Conservation (phyloP, 139 green algal species). For the Picochlorum sp. region DNA sequence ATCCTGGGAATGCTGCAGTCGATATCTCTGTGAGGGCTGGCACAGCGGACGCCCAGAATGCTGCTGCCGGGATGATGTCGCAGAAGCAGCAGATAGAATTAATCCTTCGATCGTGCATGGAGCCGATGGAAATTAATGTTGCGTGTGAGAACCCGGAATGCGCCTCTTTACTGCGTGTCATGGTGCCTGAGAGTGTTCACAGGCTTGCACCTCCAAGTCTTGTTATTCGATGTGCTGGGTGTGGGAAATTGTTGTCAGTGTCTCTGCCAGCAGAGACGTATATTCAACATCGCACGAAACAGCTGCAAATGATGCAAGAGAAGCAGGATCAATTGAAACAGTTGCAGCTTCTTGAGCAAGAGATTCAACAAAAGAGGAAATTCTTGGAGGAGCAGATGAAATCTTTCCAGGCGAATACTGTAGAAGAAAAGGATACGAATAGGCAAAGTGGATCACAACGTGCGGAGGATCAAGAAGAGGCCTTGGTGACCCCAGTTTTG, state of each 20-base stretch:
- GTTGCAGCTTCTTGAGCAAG: background rate
- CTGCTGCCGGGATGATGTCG: too few species aligned
- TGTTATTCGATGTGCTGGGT: slow-evolving; percentile 7
- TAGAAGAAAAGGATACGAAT: too few species aligned
- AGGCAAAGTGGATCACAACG: too few species aligned
- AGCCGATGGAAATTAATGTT: background rate
- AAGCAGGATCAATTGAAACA: slow-evolving; percentile 6
- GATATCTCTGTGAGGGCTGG: too few species aligned
- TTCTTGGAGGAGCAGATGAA: background rate
- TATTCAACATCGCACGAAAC: background rate
- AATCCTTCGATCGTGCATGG: background rate
- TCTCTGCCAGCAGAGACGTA: slow-evolving; percentile 9
- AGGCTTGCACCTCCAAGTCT: background rate
- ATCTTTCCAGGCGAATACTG: background rate
- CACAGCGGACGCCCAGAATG: too few species aligned
- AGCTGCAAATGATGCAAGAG: slow-evolving; percentile 2
- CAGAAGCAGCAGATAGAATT: too few species aligned
- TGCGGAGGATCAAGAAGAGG: too few species aligned
- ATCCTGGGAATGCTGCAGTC: too few species aligned
- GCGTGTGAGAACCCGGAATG: slow-evolving; percentile 1
- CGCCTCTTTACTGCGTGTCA: background rate
- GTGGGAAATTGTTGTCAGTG: slow-evolving; percentile 6
- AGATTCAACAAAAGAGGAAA: slow-evolving; percentile 3
- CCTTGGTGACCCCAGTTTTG: too few species aligned
- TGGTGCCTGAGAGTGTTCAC: slow-evolving; percentile 3